Evolutionary conservation across 2,329 filamentous ascomycete genomes (phyloP), one percentile per base, ranked within the genome.

Genomic region (Aspergillus novofumigatus): DNA sequence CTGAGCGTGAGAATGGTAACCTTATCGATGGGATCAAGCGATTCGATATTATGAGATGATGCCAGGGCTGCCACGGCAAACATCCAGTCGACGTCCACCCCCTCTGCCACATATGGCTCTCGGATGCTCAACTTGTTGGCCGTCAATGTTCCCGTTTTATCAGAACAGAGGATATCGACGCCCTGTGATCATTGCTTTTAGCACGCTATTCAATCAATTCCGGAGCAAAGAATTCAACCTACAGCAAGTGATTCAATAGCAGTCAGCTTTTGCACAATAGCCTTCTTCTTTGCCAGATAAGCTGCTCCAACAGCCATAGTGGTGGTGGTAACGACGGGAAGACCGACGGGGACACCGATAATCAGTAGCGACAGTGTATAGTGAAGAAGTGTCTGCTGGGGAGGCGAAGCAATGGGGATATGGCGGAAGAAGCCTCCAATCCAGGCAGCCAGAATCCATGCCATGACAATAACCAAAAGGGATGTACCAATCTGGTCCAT

Each of bases 71-170:
- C 88, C 60, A 89, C 88, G 54, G 88, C 87, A 85, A 91, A 91
- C 86, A 91, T 90, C 87, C 88, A 91, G 78, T 91, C 88, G 70
- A 90, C 83, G 71, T 91, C 88, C 65, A 90, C 84, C 55, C 88
- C 89, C 74, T 91, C 88, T 45, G 87, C 85, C 49, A 91, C 87
- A 73, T 87, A 91, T 2, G 89, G 88, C 67, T 91, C 88, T 64
- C 88, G 87, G 67, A 91, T 89, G 67, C 85, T 88, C 59, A 91
- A 79, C 77, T 91, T 88, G 62, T 75, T 75, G 20, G 72, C 72
- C 1, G 72, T 75, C n/a, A 91, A 80, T 23, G 88, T 92, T 76
- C 89, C 89, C 9, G 89, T 91, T 80, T 92, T 91, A 76, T 92
- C 89, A 60, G 89, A 91, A 78, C 88, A 92, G 63, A 91, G 82